Base-by-base conservation (phyloP, 768 basidiomycete species). In the Lactifluus volemus region DNA sequence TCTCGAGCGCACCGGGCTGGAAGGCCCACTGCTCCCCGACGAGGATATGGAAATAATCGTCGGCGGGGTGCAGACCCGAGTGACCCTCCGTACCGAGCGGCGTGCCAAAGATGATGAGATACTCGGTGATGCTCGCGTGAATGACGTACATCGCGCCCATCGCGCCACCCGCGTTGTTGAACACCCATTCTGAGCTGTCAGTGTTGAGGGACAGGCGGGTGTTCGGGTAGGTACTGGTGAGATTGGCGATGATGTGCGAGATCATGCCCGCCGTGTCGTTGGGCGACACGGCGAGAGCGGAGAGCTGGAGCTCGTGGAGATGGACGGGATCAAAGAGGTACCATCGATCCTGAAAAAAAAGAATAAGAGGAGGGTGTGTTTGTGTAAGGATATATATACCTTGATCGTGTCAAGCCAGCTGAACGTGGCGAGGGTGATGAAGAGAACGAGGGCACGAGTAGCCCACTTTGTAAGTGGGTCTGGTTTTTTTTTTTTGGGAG, bases 111-210 rank as follows among this genome's bases (percentile, higher is more conserved):
- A 98, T 87, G 71, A 93, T 93, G 67, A 92, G 82, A 76, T 96
- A 99, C 77, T 99, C 97, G 10, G 96, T 98, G 68, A 99, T 86
- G 74, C 85, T 88, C 17, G 96, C 92, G 69, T 98, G 97, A 65
- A 98, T 91, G 74, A 98, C 81, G 72, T 94, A 97, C 96, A 99
- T 98, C 38, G 87, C 87, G 47, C 94, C 94, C 95, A 96, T 98
- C 0, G 94, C 94, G 61, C 97, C 97, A 11, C 95, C 97, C 0
- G 96, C 95, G 68, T 98, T 98, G 78, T 85, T 98, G 75, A 96
- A 89, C 29, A 97, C 83, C 96, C 96, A 98, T 69, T 98, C 94
- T 41, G 77, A 76, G 21, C 80, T 70, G 75, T 87, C 68, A n/a
- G 73, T 53, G 67, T 80, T 79, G 53, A 82, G 65, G 70, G 84